Conservation (phyloP, 2,329 filamentous ascomycete genomes). For the Fusarium setosum region DNA sequence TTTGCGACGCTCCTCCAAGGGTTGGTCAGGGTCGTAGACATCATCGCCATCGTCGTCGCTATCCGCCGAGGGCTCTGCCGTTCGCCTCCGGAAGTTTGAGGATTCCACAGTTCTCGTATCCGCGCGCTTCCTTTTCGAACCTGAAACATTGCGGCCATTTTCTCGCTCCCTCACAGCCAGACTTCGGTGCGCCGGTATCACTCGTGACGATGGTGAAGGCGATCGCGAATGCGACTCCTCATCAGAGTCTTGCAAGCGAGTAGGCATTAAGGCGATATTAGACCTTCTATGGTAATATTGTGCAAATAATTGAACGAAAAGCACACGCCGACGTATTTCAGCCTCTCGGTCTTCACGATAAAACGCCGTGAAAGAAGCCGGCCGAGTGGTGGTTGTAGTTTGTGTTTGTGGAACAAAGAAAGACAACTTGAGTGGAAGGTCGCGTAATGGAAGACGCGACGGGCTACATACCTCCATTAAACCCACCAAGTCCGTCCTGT, state of each 20-base stretch:
- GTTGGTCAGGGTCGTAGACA: conserved; percentile 85
- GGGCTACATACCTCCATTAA: conserved; percentile 21
- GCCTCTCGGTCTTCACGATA: background rate
- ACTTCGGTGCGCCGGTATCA: conserved; percentile 32
- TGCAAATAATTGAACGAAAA: background rate
- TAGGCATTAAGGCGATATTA: conserved; percentile 39
- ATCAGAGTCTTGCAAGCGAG: conserved; percentile 31
- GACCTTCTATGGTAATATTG: background rate
- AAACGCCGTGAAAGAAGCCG: background rate
- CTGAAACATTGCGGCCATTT: conserved; percentile 34
- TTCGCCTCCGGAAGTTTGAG: conserved; percentile 41
- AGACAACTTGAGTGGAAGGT: background rate
- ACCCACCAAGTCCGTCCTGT: background rate
- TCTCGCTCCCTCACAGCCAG: conserved; percentile 43
- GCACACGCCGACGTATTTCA: background rate
- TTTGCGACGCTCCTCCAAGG: conserved; percentile 76
- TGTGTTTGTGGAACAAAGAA: conserved; percentile 4
- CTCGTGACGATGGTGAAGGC: conserved; percentile 32
- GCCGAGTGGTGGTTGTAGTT: background rate
- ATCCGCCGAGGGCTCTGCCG: conserved; percentile 35
- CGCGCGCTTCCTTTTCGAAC: conserved; percentile 48
- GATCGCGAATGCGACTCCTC: conserved; percentile 36
- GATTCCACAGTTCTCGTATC: conserved; percentile 37
- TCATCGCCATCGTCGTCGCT: conserved; percentile 46
- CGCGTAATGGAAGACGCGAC: conserved; percentile 27